Base-by-base conservation (phyloP, 2,329 filamentous ascomycete genomes). In the Pseudogymnoascus sp. region DNA sequence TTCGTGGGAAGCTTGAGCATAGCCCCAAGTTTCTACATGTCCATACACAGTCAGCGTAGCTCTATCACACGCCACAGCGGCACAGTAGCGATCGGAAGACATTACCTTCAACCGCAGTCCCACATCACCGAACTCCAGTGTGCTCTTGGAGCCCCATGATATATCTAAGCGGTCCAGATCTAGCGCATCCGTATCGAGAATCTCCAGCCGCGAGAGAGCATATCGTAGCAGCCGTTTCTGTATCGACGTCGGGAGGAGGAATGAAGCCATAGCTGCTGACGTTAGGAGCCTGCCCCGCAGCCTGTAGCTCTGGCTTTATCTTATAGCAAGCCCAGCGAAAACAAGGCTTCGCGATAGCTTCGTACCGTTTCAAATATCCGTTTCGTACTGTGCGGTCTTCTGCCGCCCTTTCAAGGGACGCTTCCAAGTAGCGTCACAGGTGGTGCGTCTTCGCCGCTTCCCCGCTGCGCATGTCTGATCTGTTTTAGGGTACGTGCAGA, bases 171-270 rank as follows among this genome's bases (percentile, higher is more conserved):
- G 91, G 67, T 95, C 91, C 66, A 95, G 82, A 71, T 97, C 90
- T 68, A 97, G 79, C 11, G 89, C 88, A 72, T 96, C 89, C 63
- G 91, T 89, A 72, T 98, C 95, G 65, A 99, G 84, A 62, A 97
- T 82, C 69, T 96, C 92, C 64, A 96, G 82, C 64, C 88, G 87
- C 24, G 89, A 89, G 43, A 99, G 80, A 60, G 88, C 91, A 79
- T 95, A 96, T 69, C 91, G 88, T 68, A 98, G 83, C 70, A 98
- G 82, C 75, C 89, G 87, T 82, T 95, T 96, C 78, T 93, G 90
- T 81, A 96, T 91, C 69, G 85, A 90, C 67, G 91, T 72, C 16
- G 68, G 65, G 37, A 69, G 68, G n/a, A 74, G 69, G 63, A 72
- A 73, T 62, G 71, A 73, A 56, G 72, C 70, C 73, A 75, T 75